Percentiles rank a stretch among this genome's conserved stretches.
Evolutionary conservation across 2,329 filamentous ascomycete genomes (phyloP).

Genomic region (Cercospora berteroae): DNA sequence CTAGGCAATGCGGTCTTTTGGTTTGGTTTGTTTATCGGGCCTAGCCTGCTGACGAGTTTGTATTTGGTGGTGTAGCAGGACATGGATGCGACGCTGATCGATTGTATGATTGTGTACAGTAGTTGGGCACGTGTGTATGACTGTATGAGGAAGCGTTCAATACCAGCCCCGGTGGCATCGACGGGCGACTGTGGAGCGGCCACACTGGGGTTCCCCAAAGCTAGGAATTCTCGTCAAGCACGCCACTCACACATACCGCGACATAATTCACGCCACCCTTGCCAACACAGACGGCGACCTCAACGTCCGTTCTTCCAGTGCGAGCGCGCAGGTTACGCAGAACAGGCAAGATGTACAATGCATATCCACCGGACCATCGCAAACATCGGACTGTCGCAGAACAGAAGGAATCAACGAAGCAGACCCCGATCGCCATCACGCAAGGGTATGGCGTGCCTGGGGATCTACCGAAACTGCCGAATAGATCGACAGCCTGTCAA

Average conservation of each 20-base stretch:
- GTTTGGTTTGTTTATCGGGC: conserved; percentile 74
- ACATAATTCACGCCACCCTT: neutral
- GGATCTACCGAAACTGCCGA: neutral
- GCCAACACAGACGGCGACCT: neutral
- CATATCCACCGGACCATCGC: neutral
- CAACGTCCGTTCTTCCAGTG: neutral
- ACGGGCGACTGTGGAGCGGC: neutral
- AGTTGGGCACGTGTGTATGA: neutral
- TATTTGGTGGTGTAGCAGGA: conserved; percentile 44
- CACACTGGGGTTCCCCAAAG: neutral
- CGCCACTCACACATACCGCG: neutral
- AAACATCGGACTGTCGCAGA: neutral
- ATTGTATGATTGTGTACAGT: neutral
- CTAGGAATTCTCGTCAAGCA: neutral
- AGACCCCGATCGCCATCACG: neutral
- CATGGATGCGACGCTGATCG: neutral
- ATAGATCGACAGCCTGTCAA: neutral
- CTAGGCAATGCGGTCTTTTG: conserved; percentile 76
- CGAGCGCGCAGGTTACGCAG: conserved; percentile 8
- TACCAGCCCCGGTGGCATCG: neutral
- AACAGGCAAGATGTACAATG: conserved; percentile 2
- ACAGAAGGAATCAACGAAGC: neutral
- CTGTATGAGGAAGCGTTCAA: neutral
- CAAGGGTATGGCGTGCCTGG: neutral
- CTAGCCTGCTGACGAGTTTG: conserved; percentile 59